Evolutionary conservation across 78 protist genomes (phyloP).

Genomic region (Dictyostelium discoideum): DNA sequence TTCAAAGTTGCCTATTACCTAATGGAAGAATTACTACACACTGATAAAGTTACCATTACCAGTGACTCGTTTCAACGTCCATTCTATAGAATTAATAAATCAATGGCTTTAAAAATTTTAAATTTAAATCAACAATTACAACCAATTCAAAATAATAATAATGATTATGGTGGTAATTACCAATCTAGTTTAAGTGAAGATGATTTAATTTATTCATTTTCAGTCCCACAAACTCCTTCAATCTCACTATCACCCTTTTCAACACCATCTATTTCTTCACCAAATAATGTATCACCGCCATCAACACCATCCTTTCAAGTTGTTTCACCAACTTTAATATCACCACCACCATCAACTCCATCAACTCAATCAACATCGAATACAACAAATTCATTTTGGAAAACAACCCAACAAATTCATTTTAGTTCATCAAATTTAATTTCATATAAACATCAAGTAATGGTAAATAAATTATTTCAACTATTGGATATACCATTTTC

Average conservation of each 20-base stretch:
- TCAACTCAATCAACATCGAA: too few species aligned
- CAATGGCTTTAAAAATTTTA: not conserved
- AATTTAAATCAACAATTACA: not conserved
- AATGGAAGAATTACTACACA: not conserved
- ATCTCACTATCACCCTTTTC: not conserved
- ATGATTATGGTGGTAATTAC: not conserved
- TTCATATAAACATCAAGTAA: not conserved
- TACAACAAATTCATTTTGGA: not conserved
- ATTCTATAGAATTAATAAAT: slow-evolving; percentile 14
- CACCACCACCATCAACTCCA: not conserved
- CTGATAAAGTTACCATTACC: not conserved
- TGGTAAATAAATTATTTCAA: slow-evolving; percentile 2
- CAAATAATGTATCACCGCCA: not conserved
- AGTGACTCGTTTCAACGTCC: slow-evolving; percentile 8
- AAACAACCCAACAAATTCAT: not conserved
- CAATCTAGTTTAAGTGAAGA: not conserved
- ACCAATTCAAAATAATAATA: not conserved
- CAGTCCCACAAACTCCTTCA: not conserved
- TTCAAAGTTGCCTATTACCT: not conserved
- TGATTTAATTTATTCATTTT: not conserved
- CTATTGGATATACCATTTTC: not conserved
- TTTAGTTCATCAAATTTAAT: not conserved
- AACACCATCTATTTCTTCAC: not conserved
- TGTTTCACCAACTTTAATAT: not conserved
- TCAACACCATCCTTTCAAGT: slow-evolving; percentile 11